Percentiles rank a stretch among this genome's conserved stretches.
Evolutionary conservation across 2,329 filamentous ascomycete species (phyloP).

Genomic region (Trichocomaceae sp.): DNA sequence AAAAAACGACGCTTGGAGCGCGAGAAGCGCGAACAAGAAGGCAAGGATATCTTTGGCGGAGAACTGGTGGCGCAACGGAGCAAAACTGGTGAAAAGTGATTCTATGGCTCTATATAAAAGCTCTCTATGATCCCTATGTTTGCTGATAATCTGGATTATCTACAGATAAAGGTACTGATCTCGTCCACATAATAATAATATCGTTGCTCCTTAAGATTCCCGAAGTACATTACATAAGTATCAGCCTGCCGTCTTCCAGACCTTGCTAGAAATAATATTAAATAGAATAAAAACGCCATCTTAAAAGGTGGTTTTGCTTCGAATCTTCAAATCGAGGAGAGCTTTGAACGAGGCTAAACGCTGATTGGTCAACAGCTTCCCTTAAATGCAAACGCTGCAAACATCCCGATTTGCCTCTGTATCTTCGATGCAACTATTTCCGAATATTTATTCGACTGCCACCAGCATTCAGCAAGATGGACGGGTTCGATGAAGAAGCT

Average conservation of each 20-base stretch:
- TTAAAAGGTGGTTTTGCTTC: neutral
- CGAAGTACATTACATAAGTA: neutral
- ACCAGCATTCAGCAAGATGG: slow-evolving; percentile 24
- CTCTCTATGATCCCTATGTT: neutral
- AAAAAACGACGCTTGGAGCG: slow-evolving; percentile 36
- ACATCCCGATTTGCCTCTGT: neutral
- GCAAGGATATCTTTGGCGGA: slow-evolving; percentile 31
- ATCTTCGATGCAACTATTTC: neutral
- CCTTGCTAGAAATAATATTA: neutral
- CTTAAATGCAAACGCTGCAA: slow-evolving; percentile 12
- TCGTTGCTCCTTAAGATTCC: neutral
- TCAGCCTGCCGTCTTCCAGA: neutral
- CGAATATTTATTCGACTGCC: neutral
- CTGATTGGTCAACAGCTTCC: slow-evolving; percentile 5
- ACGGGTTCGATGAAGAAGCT: slow-evolving; percentile 41
- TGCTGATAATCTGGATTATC: neutral
- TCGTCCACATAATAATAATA: neutral
- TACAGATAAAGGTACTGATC: neutral
- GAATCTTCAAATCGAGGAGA: too few relatives aligned
- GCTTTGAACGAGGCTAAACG: neutral
- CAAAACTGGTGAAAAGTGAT: slow-evolving; percentile 18
- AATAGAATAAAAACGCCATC: neutral
- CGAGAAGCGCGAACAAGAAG: slow-evolving; percentile 19
- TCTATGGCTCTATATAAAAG: neutral
- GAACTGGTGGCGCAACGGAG: slow-evolving; percentile 31